Conservation (phyloP, 257 asterid species). For the Lycium barbarum region DNA sequence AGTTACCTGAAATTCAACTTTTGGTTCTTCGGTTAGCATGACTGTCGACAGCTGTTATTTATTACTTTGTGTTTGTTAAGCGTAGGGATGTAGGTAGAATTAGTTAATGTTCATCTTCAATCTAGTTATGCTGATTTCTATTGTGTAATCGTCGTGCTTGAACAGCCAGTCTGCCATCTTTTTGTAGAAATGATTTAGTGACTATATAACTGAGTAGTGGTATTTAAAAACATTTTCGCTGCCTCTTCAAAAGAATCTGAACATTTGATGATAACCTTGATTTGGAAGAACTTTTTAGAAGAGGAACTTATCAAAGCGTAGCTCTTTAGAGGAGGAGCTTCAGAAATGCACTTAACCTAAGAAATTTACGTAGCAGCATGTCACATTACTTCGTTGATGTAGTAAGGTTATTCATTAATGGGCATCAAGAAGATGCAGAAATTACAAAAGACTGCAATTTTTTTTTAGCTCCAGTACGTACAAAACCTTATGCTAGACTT, state of each 20-base stretch:
- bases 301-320: neutral
- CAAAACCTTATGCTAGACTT: too few relatives aligned
- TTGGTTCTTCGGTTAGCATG: slow-evolving; percentile 17
- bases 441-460: too few relatives aligned
- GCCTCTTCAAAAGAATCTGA: slow-evolving; percentile 13
- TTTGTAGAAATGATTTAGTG: neutral
- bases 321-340: neutral
- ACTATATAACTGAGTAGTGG: neutral
- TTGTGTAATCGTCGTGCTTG: neutral
- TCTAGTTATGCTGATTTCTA: neutral
- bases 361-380: neutral
- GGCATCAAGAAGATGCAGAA: too few relatives aligned
- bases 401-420: too few relatives aligned
- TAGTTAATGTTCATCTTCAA: neutral
- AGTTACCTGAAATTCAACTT: slow-evolving; percentile 11
- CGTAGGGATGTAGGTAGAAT: slow-evolving; percentile 1
- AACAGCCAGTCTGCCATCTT: neutral
- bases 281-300: neutral
- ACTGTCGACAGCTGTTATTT: neutral
- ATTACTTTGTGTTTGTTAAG: neutral
- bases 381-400: neutral
- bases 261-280: neutral
- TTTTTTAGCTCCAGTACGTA: too few relatives aligned
- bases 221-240: neutral
- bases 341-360: neutral